Conservation (phyloP, 441 rosid species). For the Arabidopsis lyrata region DNA sequence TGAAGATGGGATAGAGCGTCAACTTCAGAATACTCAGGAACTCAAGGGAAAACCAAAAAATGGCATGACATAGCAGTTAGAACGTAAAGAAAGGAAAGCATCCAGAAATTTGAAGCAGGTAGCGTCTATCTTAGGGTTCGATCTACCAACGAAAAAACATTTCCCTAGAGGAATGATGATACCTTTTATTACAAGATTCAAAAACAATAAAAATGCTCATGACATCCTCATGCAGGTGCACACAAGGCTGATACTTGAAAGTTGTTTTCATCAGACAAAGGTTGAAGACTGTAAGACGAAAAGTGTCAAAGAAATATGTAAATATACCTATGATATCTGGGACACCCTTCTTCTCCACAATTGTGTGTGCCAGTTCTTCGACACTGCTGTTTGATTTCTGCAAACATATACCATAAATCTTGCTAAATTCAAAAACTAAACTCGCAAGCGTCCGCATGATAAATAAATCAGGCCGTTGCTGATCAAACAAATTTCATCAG, state of each 20-base stretch:
- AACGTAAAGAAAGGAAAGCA: constrained; percentile 3
- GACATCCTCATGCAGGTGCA: not conserved
- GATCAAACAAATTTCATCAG: not conserved
- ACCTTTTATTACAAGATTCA: not conserved
- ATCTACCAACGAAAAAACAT: not conserved
- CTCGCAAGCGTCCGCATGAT: not conserved
- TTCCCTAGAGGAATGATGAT: not conserved
- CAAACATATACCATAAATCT: constrained; percentile 24
- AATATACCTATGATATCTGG: constrained; percentile 86
- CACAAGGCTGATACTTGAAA: not conserved
- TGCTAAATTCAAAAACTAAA: not conserved
- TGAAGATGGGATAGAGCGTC: not conserved
- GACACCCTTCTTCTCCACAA: constrained; percentile 81
- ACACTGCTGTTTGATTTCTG: constrained; percentile 81
- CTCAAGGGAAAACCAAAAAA: not conserved
- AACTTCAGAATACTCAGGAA: not conserved
- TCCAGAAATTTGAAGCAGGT: not conserved
- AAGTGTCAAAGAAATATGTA: not conserved
- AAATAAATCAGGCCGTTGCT: not conserved
- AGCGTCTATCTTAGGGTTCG: not conserved
- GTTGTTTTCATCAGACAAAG: not conserved
- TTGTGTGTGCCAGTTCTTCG: constrained; percentile 71
- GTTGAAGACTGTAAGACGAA: constrained; percentile 1
- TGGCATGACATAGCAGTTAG: not conserved
- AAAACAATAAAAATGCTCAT: not conserved